Percentiles rank a stretch among this genome's conserved stretches.
phyloP scores from a whole-genome alignment of 148 eudicot species.

The Pharnaceum exiguum region DNA sequence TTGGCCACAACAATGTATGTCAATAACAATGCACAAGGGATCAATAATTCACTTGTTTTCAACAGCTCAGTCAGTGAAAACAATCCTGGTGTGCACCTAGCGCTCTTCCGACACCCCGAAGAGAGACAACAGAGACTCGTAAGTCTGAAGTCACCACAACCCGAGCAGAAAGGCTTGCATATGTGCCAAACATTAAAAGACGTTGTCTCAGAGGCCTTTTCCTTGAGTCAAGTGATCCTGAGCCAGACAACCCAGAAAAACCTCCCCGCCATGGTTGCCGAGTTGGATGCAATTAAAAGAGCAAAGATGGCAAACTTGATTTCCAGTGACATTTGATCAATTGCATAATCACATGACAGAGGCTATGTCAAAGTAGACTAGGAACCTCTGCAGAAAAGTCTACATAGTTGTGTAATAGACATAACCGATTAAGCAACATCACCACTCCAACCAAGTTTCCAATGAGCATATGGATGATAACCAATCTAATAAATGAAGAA shows the following conservation, averaged over 20 bases:
- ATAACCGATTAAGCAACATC: background rate
- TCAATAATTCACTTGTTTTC: conserved; percentile 71
- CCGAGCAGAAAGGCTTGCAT: conserved; percentile 42
- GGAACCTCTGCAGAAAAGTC: background rate
- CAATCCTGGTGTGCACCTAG: conserved; percentile 63
- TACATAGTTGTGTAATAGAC: background rate
- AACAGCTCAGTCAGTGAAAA: conserved; percentile 40
- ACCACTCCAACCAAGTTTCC: background rate
- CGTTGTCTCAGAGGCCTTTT: conserved; percentile 66
- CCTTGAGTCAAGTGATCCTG: conserved; percentile 69
- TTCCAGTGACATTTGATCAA: conserved; percentile 18
- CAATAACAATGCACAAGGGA: conserved; percentile 68
- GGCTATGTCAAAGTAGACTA: conserved; percentile 10
- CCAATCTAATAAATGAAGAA: too few relatives aligned
- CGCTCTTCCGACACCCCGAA: conserved; percentile 12
- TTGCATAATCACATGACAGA: conserved; percentile 7
- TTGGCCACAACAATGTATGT: conserved; percentile 35
- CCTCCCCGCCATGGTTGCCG: conserved; percentile 72
- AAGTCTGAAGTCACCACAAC: conserved; percentile 38
- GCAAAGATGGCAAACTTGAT: conserved; percentile 28
- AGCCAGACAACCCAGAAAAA: conserved; percentile 43
- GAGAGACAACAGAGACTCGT: conserved; percentile 26
- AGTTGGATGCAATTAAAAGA: conserved; percentile 29
- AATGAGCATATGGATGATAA: background rate
- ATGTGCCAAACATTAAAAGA: conserved; percentile 56